Conservation (phyloP, 345 rosid species). For the Firmiana major region DNA sequence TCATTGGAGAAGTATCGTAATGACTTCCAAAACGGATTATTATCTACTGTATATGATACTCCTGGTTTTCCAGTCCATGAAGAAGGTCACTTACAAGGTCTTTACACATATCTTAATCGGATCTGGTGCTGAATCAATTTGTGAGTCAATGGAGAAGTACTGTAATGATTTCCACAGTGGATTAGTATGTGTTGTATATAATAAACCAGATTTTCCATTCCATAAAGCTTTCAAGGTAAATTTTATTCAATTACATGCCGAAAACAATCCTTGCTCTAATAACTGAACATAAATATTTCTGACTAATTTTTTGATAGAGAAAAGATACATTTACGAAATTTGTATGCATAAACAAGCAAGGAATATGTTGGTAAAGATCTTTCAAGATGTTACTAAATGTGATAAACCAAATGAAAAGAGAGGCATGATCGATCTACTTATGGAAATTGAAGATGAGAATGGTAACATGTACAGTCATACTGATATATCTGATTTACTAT, state of each 20-base stretch:
- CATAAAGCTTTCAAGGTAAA: constrained; percentile 33
- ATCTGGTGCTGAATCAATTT: constrained; percentile 13
- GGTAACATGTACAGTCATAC: constrained; percentile 23
- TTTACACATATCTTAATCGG: constrained; percentile 33
- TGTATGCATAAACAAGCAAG: constrained; percentile 20
- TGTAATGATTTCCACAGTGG: constrained; percentile 20
- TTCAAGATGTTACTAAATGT: constrained; percentile 16
- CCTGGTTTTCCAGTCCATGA: constrained; percentile 36
- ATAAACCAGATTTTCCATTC: constrained; percentile 37
- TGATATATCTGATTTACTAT: constrained; percentile 27
- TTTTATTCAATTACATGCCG: neutral
- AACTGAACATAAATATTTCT: no score
- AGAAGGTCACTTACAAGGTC: constrained; percentile 27
- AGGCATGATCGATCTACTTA: constrained; percentile 30
- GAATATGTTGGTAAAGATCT: constrained; percentile 20
- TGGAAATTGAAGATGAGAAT: constrained; percentile 34
- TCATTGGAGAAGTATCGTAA: constrained; percentile 18
- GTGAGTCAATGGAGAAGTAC: constrained; percentile 14
- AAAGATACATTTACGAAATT: neutral
- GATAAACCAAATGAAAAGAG: neutral
- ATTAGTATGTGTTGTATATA: constrained; percentile 20
- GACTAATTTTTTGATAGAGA: no score
- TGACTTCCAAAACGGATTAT: constrained; percentile 19
- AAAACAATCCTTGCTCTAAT: no score
- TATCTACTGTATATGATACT: constrained; percentile 24